Conservation (phyloP, 1,139 yeast genomes). For the Suhomyces kunorum region DNA sequence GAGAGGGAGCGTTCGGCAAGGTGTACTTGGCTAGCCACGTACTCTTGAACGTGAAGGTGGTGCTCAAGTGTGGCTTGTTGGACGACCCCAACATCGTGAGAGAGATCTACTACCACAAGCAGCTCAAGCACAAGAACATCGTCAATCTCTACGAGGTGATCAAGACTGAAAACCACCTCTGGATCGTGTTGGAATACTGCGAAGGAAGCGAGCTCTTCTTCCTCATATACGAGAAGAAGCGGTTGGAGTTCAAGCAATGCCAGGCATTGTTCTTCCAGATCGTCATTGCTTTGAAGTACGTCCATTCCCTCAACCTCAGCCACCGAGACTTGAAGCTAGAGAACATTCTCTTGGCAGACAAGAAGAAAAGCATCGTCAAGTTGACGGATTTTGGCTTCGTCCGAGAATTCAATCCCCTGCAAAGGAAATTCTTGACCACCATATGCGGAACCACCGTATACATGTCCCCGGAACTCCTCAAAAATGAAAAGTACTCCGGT, state of each 20-base stretch:
- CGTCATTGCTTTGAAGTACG: slow-evolving; percentile 78
- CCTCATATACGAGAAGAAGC: slow-evolving; percentile 58
- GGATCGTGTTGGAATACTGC: slow-evolving; percentile 90
- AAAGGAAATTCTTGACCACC: slow-evolving; percentile 65
- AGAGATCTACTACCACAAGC: slow-evolving; percentile 87
- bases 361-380: slow-evolving; percentile 58
- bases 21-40: slow-evolving; percentile 82
- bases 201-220: slow-evolving; percentile 86
- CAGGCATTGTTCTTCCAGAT: slow-evolving; percentile 72
- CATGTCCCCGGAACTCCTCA: slow-evolving; percentile 92
- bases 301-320: slow-evolving; percentile 78
- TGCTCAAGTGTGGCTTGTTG: slow-evolving; percentile 80
- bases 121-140: slow-evolving; percentile 80
- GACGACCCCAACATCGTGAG: slow-evolving; percentile 88
- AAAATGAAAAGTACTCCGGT: slow-evolving; percentile 73
- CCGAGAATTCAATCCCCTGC: slow-evolving; percentile 62
- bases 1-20: slow-evolving; percentile 91
- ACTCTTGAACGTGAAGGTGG: slow-evolving; percentile 73
- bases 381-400: slow-evolving; percentile 94
- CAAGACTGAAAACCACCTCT: slow-evolving; percentile 73
- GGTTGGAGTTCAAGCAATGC: slow-evolving; percentile 57
- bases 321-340: slow-evolving; percentile 91
- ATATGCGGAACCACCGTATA: slow-evolving; percentile 94
- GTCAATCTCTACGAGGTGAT: slow-evolving; percentile 85
- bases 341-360: slow-evolving; percentile 74